A percentile compares a stretch with the other conserved stretches of the same genome.
Conservation (phyloP, 2,329 filamentous ascomycete genomes). For the Stenocarpella maydis region DNA sequence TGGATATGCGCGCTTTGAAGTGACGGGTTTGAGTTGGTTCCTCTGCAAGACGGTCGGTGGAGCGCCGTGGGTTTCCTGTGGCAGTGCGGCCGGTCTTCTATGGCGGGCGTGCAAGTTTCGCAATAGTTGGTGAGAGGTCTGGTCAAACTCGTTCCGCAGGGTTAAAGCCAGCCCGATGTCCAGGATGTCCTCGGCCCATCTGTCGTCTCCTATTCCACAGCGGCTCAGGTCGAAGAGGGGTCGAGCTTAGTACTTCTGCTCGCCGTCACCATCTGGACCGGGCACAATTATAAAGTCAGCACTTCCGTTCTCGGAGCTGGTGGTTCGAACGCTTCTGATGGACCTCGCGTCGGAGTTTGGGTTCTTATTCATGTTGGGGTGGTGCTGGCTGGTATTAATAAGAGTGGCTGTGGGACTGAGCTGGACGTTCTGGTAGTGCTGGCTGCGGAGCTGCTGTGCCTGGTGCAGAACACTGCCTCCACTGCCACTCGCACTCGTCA, state of each 20-base stretch:
- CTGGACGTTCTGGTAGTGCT: constrained; percentile 35
- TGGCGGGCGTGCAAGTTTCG: background rate
- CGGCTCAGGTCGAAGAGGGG: constrained; percentile 7
- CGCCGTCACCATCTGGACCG: constrained; percentile 52
- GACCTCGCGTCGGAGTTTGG: constrained; percentile 34
- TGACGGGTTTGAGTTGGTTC: background rate
- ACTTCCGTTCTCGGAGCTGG: constrained; percentile 46
- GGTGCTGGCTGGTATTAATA: constrained; percentile 39
- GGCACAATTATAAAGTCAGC: constrained; percentile 53
- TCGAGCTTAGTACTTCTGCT: constrained; percentile 37
- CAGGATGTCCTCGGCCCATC: background rate
- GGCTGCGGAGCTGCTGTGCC: constrained; percentile 34
- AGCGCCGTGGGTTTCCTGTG: background rate
- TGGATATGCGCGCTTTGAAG: background rate
- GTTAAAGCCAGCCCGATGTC: background rate
- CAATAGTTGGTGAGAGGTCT: background rate
- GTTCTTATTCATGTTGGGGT: constrained; percentile 36
- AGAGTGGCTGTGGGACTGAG: constrained; percentile 37
- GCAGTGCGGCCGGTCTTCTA: constrained; percentile 16
- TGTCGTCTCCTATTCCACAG: background rate
- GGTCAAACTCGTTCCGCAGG: background rate
- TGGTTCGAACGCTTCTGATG: constrained; percentile 35
- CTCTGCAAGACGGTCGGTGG: background rate
- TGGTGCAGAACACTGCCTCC: constrained; percentile 27
- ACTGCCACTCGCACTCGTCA: constrained; percentile 29